A percentile compares a stretch with the other conserved stretches of the same genome.
Evolutionary conservation across 1,139 yeast species (phyloP).

Genomic region (Diutina rugosa): DNA sequence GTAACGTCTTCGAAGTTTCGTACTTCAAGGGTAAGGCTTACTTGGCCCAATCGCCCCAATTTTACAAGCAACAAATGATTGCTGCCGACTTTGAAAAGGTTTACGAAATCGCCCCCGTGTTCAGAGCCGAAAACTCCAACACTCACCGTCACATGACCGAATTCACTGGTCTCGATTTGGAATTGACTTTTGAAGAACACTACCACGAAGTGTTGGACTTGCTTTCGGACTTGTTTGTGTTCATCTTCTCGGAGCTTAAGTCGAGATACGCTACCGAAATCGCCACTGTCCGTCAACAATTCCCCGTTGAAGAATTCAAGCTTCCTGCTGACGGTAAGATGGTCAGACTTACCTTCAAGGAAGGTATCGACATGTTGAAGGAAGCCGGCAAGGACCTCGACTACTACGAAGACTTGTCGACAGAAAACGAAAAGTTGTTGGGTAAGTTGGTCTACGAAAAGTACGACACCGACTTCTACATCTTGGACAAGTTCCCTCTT

Average conservation of each 20-base stretch:
- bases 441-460: conserved; percentile 88
- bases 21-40: conserved; percentile 90
- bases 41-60: conserved; percentile 96
- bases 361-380: conserved; percentile 78
- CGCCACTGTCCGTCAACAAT: conserved; percentile 83
- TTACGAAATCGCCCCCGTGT: conserved; percentile 93
- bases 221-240: conserved; percentile 75
- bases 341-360: conserved; percentile 82
- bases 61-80: conserved; percentile 94
- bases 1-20: conserved; percentile 85
- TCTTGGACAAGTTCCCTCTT: conserved; percentile 94
- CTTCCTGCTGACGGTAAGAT: conserved; percentile 82
- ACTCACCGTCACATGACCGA: conserved; percentile 99
- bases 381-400: conserved; percentile 73
- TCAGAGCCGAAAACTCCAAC: conserved; percentile 97
- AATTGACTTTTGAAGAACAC: conserved; percentile 97
- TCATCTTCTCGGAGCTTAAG: conserved; percentile 77
- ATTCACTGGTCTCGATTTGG: conserved; percentile 93
- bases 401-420: conserved; percentile 80
- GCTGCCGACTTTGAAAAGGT: conserved; percentile 96
- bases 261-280: conserved; percentile 71
- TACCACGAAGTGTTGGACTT: conserved; percentile 88
- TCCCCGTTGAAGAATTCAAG: conserved; percentile 95
- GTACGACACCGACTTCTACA: conserved; percentile 94
- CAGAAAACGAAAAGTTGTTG: conserved; percentile 87